phyloP scores from a whole-genome alignment of 257 asterid species.

The Dorcoceras hygrometricum region DNA sequence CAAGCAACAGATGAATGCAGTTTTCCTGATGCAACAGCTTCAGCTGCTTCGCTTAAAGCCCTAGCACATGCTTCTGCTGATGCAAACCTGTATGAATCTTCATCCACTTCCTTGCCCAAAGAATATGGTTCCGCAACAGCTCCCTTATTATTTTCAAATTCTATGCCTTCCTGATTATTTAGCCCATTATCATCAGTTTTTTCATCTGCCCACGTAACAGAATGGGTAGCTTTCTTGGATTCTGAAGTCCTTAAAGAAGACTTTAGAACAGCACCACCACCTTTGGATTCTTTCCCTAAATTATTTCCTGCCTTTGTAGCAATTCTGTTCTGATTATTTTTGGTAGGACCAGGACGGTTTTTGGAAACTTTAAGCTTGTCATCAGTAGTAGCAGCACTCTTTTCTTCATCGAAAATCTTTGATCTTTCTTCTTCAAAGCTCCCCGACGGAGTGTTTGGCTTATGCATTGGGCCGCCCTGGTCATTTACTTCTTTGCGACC shows the following conservation, averaged over 20 bases:
- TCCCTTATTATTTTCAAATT: conserved; percentile 31
- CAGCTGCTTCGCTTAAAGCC: conserved; percentile 78
- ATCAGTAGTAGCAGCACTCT: conserved; percentile 18
- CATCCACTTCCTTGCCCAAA: conserved; percentile 33
- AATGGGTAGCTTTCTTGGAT: conserved; percentile 44
- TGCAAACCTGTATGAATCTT: conserved; percentile 45
- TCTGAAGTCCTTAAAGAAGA: conserved; percentile 71
- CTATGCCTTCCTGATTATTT: conserved; percentile 42
- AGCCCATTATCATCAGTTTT: conserved; percentile 32
- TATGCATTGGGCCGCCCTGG: conserved; percentile 27
- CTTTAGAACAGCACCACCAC: conserved; percentile 35
- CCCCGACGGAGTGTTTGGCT: conserved; percentile 34
- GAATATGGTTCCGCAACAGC: conserved; percentile 28
- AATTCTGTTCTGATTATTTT: conserved; percentile 16
- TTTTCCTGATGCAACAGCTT: conserved; percentile 71
- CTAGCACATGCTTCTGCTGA: conserved; percentile 93
- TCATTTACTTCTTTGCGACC: conserved; percentile 24
- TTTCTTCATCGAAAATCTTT: conserved; percentile 22
- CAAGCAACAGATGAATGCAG: conserved; percentile 70
- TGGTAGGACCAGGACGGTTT: conserved; percentile 32
- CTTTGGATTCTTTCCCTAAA: conserved; percentile 29
- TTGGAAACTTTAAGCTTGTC: conserved; percentile 33
- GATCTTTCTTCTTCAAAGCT: conserved; percentile 32
- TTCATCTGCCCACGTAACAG: conserved; percentile 90
- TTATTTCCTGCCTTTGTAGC: conserved; percentile 26